phyloP scores from a whole-genome alignment of 352 stramenopile genomes.

The Phytophthora megakarya region DNA sequence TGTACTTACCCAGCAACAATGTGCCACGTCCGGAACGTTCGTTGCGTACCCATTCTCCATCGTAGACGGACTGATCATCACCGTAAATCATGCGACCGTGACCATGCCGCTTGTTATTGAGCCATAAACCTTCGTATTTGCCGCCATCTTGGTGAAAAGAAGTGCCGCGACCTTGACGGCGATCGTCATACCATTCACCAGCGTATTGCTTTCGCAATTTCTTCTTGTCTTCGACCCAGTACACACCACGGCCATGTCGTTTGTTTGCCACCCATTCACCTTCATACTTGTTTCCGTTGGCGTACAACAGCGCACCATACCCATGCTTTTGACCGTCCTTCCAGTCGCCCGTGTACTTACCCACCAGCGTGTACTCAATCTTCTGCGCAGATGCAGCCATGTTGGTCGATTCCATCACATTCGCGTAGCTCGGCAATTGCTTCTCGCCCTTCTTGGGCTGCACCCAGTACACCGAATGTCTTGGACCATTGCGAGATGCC shows the following conservation, averaged over 20 bases:
- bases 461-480: conserved; percentile 87
- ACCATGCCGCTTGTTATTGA: conserved; percentile 76
- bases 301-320: conserved; percentile 88
- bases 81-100: conserved; percentile 64
- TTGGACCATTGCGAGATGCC: conserved; percentile 62
- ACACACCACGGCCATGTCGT: conserved; percentile 81
- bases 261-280: conserved; percentile 83
- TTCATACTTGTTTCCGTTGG: conserved; percentile 92
- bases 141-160: conserved; percentile 86
- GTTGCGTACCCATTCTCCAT: conserved; percentile 80
- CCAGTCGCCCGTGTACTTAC: conserved; percentile 94
- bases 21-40: conserved; percentile 76
- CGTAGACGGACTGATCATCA: conserved; percentile 87
- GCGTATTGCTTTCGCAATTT: conserved; percentile 85
- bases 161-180: conserved; percentile 78
- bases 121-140: conserved; percentile 84
- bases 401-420: conserved; percentile 44
- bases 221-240: conserved; percentile 78
- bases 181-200: conserved; percentile 75
- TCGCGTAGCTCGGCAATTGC: conserved; percentile 38
- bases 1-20: conserved; percentile 57
- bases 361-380: conserved; percentile 66
- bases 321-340: conserved; percentile 93
- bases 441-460: conserved; percentile 44
- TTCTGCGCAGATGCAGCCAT: conserved; percentile 43